Conservation (phyloP, 441 rosid species). For the Biscutella laevigata region DNA sequence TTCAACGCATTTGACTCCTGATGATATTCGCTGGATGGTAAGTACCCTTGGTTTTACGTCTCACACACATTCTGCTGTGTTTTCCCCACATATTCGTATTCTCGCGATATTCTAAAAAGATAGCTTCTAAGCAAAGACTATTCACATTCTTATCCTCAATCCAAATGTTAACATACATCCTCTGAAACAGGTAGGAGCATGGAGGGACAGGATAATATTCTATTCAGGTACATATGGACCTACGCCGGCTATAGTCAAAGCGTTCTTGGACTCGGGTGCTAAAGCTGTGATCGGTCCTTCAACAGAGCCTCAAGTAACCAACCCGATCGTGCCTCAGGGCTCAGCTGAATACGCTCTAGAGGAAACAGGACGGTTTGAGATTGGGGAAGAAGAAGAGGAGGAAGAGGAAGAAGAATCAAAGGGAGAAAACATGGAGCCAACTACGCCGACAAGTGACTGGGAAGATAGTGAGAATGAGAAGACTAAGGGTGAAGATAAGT, state of each 20-base stretch:
- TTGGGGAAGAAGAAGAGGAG: constrained; percentile 58
- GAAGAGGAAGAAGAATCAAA: constrained; percentile 45
- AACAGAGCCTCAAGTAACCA: constrained; percentile 56
- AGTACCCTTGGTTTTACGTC: too few relatives aligned
- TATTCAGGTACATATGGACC: constrained; percentile 84
- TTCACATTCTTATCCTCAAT: too few relatives aligned
- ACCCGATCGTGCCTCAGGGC: constrained; percentile 36
- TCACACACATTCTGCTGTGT: too few relatives aligned
- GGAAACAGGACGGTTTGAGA: constrained; percentile 78
- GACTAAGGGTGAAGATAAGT: constrained; percentile 20
- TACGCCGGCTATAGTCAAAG: constrained; percentile 56
- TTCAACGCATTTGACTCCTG: constrained; percentile 65
- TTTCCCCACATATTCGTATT: too few relatives aligned
- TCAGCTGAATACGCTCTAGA: constrained; percentile 38
- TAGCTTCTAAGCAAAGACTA: too few relatives aligned
- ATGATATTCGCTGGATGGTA: constrained; percentile 89
- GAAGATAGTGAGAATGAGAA: constrained; percentile 79
- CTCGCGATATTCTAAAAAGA: too few relatives aligned
- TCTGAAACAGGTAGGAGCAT: constrained; percentile 46
- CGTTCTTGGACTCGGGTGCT: constrained; percentile 83
- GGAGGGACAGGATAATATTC: constrained; percentile 90
- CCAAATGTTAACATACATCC: too few relatives aligned
- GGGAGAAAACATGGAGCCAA: constrained; percentile 35
- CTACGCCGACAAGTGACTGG: constrained; percentile 75
- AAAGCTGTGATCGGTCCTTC: constrained; percentile 78